phyloP scores from a whole-genome alignment of 2,329 filamentous ascomycete species.

The Graphium sp. region DNA sequence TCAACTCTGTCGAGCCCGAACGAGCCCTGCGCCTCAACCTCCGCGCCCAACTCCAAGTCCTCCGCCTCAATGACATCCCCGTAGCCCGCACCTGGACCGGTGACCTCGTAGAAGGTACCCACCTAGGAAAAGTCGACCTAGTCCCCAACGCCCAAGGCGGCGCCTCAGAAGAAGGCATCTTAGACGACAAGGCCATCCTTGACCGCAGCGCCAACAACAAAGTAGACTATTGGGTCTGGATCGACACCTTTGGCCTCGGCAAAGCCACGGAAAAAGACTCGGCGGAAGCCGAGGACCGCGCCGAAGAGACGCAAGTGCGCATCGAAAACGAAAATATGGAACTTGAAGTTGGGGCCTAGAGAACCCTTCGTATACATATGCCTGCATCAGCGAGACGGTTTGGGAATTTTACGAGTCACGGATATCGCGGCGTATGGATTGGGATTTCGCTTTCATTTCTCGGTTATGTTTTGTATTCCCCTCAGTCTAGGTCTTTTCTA shows the following conservation, averaged over 20 bases:
- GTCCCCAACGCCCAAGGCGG: constrained; percentile 19
- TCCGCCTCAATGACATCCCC: constrained; percentile 30
- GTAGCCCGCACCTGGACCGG: constrained; percentile 30
- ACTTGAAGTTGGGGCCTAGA: too few relatives aligned
- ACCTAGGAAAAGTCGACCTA: too few relatives aligned
- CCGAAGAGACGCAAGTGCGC: background rate
- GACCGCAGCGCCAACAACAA: constrained; percentile 18
- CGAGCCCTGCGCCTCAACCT: constrained; percentile 41
- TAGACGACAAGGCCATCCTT: constrained; percentile 32
- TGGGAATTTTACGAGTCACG: too few relatives aligned
- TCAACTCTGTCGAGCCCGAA: constrained; percentile 39
- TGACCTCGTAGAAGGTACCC: constrained; percentile 31
- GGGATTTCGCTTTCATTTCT: too few relatives aligned
- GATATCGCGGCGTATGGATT: too few relatives aligned
- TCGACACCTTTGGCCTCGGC: constrained; percentile 30
- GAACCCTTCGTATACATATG: too few relatives aligned
- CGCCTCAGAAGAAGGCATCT: constrained; percentile 7
- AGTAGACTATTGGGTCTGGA: constrained; percentile 33
- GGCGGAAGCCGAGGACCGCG: background rate
- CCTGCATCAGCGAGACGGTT: too few relatives aligned
- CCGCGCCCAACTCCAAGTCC: constrained; percentile 37
- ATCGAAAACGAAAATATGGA: background rate
- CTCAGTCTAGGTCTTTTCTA: too few relatives aligned
- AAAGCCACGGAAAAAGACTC: background rate
- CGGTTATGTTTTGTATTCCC: too few relatives aligned